Percentiles rank a stretch among this genome's conserved stretches.
Conservation (phyloP, 2,329 filamentous ascomycete species). For the Colletotrichum magnum region DNA sequence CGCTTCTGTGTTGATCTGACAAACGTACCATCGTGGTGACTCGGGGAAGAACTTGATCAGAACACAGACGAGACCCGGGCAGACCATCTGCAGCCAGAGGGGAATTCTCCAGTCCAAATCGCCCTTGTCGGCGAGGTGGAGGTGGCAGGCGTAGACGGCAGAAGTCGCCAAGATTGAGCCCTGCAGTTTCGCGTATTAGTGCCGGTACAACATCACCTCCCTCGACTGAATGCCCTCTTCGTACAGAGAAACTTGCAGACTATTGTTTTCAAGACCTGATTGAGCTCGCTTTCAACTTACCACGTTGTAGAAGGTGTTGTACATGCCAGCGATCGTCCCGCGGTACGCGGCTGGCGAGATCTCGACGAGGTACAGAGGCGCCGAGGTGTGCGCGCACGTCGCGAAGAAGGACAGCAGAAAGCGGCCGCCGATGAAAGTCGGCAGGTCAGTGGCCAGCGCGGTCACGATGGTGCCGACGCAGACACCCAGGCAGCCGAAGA, state of each 20-base stretch:
- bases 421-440: conserved; percentile 62
- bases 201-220: neutral
- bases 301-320: conserved; percentile 59
- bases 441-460: conserved; percentile 58
- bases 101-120: conserved; percentile 52
- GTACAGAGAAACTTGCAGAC: too few species aligned
- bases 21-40: conserved; percentile 48
- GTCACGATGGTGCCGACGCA: conserved; percentile 65
- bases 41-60: conserved; percentile 53
- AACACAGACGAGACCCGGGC: conserved; percentile 47
- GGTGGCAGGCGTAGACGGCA: conserved; percentile 49
- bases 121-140: conserved; percentile 45
- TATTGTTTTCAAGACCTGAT: too few species aligned
- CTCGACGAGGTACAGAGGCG: conserved; percentile 72
- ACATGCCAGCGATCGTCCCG: conserved; percentile 70
- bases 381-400: conserved; percentile 68
- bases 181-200: conserved; percentile 12
- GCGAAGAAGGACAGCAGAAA: conserved; percentile 68
- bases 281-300: conserved; percentile 42
- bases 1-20: neutral
- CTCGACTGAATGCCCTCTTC: neutral
- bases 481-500: conserved; percentile 62
- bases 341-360: conserved; percentile 72
- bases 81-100: conserved; percentile 52
- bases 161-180: conserved; percentile 50